Base-by-base conservation (phyloP, 768 basidiomycete genomes). In the Phanerochaete carnosa region DNA sequence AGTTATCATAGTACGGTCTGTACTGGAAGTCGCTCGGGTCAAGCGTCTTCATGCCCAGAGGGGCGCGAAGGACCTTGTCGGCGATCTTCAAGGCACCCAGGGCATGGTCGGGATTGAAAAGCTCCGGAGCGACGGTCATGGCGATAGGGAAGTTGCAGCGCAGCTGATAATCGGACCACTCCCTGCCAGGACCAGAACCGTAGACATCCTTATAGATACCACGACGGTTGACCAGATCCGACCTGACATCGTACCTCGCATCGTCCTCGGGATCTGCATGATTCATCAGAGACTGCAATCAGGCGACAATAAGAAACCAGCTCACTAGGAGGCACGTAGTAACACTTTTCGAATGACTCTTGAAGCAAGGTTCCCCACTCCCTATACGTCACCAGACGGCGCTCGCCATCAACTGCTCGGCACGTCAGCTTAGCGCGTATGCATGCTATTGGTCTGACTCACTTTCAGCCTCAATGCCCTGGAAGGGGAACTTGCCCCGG, bases 131-230 rank as follows among this genome's bases (percentile, higher is more conserved):
- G 47, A 98, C 95, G 2, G 89, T 83, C 95, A 98, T 98, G 0
- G 97, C 93, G 60, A 98, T 90, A 3, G 95, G 89, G 79, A 94
- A 96, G 75, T 98, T 97, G 68, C 87, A 84, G 62, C 95, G 83
- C 65, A 97, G 83, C 74, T 98, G 97, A 73, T 98, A 99, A 75
- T 99, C 95, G 5, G 94, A 92, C 94, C 94, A 98, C 74, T 96
- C 92, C 58, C 93, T 83, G 11, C 87, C 90, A 51, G 80, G 69
- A 0, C 92, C 92, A 12, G 97, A 95, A 43, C 95, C 94, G 65
- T 90, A 90, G 7, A 98, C 94, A 71, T 99, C 97, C 80, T 99
- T 99, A 81, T 98, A 99, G 70, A 98, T 96, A 4, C 96, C 97
- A 59, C 97, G 83, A 15, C 94, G 88, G 70, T 94, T 90, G 62